phyloP scores from a whole-genome alignment of 2,329 filamentous ascomycete species.

The Fusarium sp. region DNA sequence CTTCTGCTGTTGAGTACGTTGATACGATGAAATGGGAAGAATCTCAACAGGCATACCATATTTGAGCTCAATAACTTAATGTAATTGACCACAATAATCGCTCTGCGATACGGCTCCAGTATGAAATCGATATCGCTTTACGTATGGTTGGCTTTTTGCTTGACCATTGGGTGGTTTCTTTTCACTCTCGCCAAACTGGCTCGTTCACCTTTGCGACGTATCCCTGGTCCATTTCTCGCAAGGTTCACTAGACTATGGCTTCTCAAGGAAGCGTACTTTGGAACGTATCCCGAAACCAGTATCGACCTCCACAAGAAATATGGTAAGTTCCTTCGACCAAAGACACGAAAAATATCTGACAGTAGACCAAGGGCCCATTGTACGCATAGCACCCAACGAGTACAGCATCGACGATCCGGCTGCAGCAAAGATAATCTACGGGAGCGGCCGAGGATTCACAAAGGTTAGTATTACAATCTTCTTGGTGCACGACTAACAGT shows the following conservation, averaged over 20 bases:
- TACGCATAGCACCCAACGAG: neutral
- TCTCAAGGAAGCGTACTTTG: neutral
- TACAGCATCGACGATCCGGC: neutral
- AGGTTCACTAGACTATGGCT: neutral
- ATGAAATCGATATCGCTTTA: neutral
- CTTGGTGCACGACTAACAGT: accelerated
- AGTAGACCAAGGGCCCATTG: neutral
- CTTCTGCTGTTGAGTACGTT: neutral
- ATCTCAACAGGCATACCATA: neutral
- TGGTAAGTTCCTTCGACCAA: accelerated
- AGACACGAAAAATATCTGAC: accelerated
- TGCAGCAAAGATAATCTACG: neutral
- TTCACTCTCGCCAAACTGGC: neutral
- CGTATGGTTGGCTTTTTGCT: neutral
- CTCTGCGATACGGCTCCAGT: accelerated
- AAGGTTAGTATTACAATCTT: neutral
- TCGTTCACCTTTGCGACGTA: neutral
- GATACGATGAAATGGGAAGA: accelerated
- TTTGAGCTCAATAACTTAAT: accelerated
- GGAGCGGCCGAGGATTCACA: neutral
- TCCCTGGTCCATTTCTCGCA: neutral
- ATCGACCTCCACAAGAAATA: neutral
- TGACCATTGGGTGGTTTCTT: neutral
- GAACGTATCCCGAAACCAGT: neutral
- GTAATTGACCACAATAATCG: neutral